Evolutionary conservation across 345 rosid genomes (phyloP).

Genomic region (Hypericum perforatum): DNA sequence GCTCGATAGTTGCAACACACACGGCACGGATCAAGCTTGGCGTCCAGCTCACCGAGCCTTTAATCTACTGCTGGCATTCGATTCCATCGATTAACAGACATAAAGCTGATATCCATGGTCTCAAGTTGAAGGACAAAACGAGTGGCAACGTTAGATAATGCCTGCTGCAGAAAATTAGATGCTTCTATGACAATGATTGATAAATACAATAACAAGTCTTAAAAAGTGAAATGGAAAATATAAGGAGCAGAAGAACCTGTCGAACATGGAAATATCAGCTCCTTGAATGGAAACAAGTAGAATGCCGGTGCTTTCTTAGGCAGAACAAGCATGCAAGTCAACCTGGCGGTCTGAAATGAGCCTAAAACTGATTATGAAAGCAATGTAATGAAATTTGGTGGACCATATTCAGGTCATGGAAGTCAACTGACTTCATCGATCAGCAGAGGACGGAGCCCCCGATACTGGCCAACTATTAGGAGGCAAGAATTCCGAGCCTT

Average conservation of each 20-base stretch:
- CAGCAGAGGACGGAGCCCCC: constrained; percentile 23
- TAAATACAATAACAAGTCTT: neutral
- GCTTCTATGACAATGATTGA: too few relatives aligned
- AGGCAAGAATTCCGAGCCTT: constrained; percentile 25
- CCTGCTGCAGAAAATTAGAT: too few relatives aligned
- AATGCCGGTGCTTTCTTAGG: constrained; percentile 19
- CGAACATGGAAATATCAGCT: constrained; percentile 15
- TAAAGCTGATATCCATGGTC: too few relatives aligned
- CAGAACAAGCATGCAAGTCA: constrained; percentile 19
- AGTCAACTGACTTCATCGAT: constrained; percentile 14
- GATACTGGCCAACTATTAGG: constrained; percentile 21
- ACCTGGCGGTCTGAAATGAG: constrained; percentile 16
- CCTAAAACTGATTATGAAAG: constrained; percentile 6
- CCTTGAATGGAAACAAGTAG: constrained; percentile 21
- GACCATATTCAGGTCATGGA: constrained; percentile 7
- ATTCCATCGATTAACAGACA: too few relatives aligned
- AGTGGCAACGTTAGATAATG: too few relatives aligned
- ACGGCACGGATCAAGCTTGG: too few relatives aligned
- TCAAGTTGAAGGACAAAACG: too few relatives aligned
- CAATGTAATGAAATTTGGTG: constrained; percentile 13
- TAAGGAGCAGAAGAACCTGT: constrained; percentile 17
- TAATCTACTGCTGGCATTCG: too few relatives aligned
- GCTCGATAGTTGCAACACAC: too few relatives aligned
- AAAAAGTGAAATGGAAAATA: constrained; percentile 11
- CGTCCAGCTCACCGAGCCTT: too few relatives aligned